A percentile compares a stretch with the other conserved stretches of the same genome.
Conservation (phyloP, 2,329 filamentous ascomycete genomes). For the Graphilbum ipis-grandicollis region DNA sequence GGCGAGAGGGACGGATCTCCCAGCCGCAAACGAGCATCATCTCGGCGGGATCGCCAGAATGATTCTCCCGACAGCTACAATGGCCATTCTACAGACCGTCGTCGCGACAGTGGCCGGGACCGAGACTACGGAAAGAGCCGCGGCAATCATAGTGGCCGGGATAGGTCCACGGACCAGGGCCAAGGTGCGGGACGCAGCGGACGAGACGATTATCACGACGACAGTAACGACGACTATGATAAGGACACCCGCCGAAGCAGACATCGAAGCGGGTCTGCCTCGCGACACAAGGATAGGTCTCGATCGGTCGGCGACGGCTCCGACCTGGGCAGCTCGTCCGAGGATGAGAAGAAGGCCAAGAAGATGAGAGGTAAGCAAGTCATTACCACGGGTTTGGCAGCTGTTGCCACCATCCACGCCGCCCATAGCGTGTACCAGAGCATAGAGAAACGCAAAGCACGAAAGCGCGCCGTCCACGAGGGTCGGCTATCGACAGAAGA, state of each 20-base stretch:
- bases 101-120: constrained; percentile 16
- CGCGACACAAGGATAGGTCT: constrained; percentile 15
- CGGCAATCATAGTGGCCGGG: constrained; percentile 21
- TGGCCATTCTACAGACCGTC: constrained; percentile 18
- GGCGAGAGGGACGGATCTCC: constrained; percentile 17
- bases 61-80: constrained; percentile 24
- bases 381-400: constrained; percentile 36
- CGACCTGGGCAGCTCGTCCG: constrained; percentile 39
- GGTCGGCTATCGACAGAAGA: constrained; percentile 32
- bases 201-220: constrained; percentile 29
- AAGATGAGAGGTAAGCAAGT: constrained; percentile 48
- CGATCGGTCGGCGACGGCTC: constrained; percentile 17
- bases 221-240: constrained; percentile 28
- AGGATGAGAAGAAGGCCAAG: constrained; percentile 33
- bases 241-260: constrained; percentile 9
- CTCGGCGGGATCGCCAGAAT: constrained; percentile 11
- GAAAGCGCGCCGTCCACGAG: constrained; percentile 35
- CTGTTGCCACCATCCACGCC: constrained; percentile 42
- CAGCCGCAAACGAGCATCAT: constrained; percentile 10
- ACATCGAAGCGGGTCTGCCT: constrained; percentile 21
- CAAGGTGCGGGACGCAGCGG: constrained; percentile 17
- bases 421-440: constrained; percentile 40
- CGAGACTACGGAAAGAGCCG: constrained; percentile 21
- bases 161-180: constrained; percentile 11
- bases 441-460: constrained; percentile 36